Conservation (phyloP, 495 filamentous ascomycete species). For the Hypoxylon intermedium region DNA sequence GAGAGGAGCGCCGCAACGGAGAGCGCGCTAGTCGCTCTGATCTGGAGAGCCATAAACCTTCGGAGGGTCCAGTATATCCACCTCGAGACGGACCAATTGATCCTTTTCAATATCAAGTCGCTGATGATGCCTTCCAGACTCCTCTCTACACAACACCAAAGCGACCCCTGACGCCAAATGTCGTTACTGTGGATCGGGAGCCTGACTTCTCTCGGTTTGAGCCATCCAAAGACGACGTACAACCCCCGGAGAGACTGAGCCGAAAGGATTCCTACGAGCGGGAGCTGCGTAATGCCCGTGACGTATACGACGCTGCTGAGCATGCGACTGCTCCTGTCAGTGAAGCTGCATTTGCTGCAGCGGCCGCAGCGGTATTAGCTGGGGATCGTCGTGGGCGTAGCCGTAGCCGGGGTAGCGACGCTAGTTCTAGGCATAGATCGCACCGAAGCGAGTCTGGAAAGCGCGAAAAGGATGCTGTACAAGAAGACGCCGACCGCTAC, state of each 20-base stretch:
- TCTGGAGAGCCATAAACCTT: slow-evolving; percentile 6
- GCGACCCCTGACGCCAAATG: slow-evolving; percentile 45
- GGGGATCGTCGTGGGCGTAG: slow-evolving; percentile 40
- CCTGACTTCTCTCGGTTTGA: slow-evolving; percentile 50
- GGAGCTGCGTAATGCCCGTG: slow-evolving; percentile 46
- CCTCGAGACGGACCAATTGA: slow-evolving; percentile 45
- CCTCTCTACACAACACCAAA: slow-evolving; percentile 46
- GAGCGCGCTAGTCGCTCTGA: slow-evolving; percentile 9
- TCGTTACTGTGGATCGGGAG: slow-evolving; percentile 56
- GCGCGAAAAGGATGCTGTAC: slow-evolving; percentile 49
- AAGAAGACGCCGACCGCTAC: slow-evolving; percentile 57
- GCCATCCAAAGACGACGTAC: slow-evolving; percentile 28
- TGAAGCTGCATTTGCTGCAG: slow-evolving; percentile 45
- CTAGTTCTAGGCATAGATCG: slow-evolving; percentile 31
- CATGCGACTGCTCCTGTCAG: slow-evolving; percentile 49
- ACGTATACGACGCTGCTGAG: slow-evolving; percentile 42
- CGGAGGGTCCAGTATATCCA: slow-evolving; percentile 4
- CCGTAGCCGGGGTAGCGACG: slow-evolving; percentile 26
- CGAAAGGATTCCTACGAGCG: slow-evolving; percentile 53
- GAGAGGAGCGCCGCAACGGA: slow-evolving; percentile 13
- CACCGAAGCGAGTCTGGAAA: slow-evolving; percentile 24
- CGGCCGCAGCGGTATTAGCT: slow-evolving; percentile 44
- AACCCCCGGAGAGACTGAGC: slow-evolving; percentile 40
- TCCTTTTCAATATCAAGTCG: slow-evolving; percentile 60
- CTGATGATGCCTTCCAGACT: slow-evolving; percentile 55